phyloP scores from a whole-genome alignment of 2,329 filamentous ascomycete genomes.

The Atkinsonella hypoxylon region DNA sequence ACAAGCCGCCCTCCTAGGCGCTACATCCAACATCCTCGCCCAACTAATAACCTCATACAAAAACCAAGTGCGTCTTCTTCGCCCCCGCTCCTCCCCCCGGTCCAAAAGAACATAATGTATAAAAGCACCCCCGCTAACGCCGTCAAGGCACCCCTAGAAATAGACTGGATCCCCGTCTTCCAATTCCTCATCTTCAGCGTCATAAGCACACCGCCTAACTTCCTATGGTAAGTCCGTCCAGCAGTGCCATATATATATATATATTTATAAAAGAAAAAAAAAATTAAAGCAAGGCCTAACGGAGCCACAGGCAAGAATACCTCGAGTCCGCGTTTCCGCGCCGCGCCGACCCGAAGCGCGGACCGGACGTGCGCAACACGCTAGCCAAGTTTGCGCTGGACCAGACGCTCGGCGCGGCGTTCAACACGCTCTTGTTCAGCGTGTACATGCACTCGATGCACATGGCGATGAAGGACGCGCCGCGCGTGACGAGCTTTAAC shows the following conservation, averaged over 20 bases:
- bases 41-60: constrained; percentile 56
- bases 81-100: not conserved
- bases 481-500: constrained; percentile 24
- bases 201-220: constrained; percentile 70
- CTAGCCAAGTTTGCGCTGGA: constrained; percentile 55
- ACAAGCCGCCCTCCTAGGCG: constrained; percentile 53
- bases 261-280: no score
- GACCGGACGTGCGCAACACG: constrained; percentile 50
- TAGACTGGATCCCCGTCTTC: constrained; percentile 57
- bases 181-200: constrained; percentile 68
- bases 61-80: constrained; percentile 35
- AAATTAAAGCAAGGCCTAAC: not conserved
- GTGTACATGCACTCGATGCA: constrained; percentile 46
- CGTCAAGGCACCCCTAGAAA: constrained; percentile 9
- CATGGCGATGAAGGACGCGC: constrained; percentile 31
- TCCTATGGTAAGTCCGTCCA: constrained; percentile 48
- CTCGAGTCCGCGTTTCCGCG: constrained; percentile 67
- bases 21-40: constrained; percentile 60
- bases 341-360: constrained; percentile 13
- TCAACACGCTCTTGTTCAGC: constrained; percentile 56
- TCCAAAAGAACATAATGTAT: not conserved
- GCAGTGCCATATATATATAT: no score
- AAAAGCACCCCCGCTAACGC: not conserved
- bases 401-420: constrained; percentile 51
- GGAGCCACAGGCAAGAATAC: constrained; percentile 52